A percentile compares a stretch with the other conserved stretches of the same genome.
Conservation (phyloP, 2,329 filamentous ascomycete genomes). For the Bisporella sp. region DNA sequence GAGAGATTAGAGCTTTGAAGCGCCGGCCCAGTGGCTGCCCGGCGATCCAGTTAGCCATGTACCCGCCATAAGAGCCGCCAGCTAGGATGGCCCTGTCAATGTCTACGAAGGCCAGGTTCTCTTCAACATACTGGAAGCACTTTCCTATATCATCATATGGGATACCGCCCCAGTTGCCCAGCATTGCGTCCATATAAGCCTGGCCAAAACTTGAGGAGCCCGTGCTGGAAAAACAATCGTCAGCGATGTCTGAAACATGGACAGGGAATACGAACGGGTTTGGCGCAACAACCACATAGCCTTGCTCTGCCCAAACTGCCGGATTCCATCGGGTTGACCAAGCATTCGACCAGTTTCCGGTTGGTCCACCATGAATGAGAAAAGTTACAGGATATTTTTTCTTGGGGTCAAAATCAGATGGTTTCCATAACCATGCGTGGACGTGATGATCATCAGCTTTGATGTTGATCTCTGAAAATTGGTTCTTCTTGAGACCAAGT, state of each 20-base stretch:
- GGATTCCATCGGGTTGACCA: constrained; percentile 84
- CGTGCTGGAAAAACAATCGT: not conserved
- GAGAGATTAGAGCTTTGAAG: constrained; percentile 79
- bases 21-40: constrained; percentile 71
- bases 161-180: constrained; percentile 37
- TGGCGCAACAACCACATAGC: constrained; percentile 70
- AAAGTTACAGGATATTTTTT: constrained; percentile 72
- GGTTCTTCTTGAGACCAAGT: constrained; percentile 12
- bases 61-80: constrained; percentile 66
- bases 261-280: constrained; percentile 61
- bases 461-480: constrained; percentile 19
- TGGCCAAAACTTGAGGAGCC: constrained; percentile 69
- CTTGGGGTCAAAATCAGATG: constrained; percentile 46
- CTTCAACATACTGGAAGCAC: constrained; percentile 64
- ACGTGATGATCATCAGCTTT: constrained; percentile 18
- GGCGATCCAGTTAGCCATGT: constrained; percentile 84
- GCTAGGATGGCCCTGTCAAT: constrained; percentile 59
- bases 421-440: constrained; percentile 17
- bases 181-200: constrained; percentile 49
- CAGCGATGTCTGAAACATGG: not conserved
- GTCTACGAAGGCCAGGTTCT: constrained; percentile 59
- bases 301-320: constrained; percentile 76
- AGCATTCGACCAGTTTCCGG: constrained; percentile 65
- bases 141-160: constrained; percentile 76
- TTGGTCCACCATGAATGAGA: constrained; percentile 75